Evolutionary conservation across 2,329 filamentous ascomycete genomes (phyloP).

Genomic region (Davidsoniella neocaledoniae): DNA sequence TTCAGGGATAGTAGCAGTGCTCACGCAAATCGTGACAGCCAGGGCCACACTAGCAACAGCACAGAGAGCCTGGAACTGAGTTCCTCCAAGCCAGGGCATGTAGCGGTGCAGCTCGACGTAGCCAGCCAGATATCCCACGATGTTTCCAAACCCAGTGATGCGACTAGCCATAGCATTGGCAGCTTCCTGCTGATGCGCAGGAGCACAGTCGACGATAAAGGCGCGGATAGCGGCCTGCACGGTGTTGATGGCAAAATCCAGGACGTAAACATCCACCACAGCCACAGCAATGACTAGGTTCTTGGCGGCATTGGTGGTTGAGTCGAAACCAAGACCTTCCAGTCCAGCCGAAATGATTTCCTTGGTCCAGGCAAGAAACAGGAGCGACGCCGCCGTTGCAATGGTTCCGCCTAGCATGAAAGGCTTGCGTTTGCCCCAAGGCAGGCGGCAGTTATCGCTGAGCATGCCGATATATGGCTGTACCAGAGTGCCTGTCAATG

Average conservation of each 20-base stretch:
- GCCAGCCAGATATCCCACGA: conserved; percentile 75
- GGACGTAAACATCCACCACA: conserved; percentile 70
- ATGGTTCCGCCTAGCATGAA: conserved; percentile 59
- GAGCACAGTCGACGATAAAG: conserved; percentile 86
- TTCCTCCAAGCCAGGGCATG: conserved; percentile 66
- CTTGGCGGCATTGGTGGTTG: conserved; percentile 47
- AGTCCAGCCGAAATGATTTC: conserved; percentile 55
- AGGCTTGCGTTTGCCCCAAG: conserved; percentile 65
- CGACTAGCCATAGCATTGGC: conserved; percentile 92
- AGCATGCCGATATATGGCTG: conserved; percentile 72
- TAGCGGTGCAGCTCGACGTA: conserved; percentile 62
- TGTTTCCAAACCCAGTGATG: conserved; percentile 74
- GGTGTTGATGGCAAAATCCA: conserved; percentile 94
- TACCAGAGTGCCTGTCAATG: conserved; percentile 60
- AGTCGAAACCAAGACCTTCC: conserved; percentile 51
- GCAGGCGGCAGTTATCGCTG: conserved; percentile 58
- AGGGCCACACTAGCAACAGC: conserved; percentile 67
- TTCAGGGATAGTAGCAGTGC: conserved; percentile 53
- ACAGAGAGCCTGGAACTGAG: conserved; percentile 86
- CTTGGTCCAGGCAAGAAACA: conserved; percentile 57
- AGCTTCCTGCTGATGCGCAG: conserved; percentile 80
- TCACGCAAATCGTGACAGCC: conserved; percentile 50
- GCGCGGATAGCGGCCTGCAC: conserved; percentile 84
- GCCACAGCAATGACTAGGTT: conserved; percentile 57
- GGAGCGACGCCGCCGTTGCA: conserved; percentile 49